Percentiles rank a stretch among this genome's conserved stretches.
phyloP scores from a whole-genome alignment of 371 early-diverging fungal genomes.

The Rhizopus stolonifer region DNA sequence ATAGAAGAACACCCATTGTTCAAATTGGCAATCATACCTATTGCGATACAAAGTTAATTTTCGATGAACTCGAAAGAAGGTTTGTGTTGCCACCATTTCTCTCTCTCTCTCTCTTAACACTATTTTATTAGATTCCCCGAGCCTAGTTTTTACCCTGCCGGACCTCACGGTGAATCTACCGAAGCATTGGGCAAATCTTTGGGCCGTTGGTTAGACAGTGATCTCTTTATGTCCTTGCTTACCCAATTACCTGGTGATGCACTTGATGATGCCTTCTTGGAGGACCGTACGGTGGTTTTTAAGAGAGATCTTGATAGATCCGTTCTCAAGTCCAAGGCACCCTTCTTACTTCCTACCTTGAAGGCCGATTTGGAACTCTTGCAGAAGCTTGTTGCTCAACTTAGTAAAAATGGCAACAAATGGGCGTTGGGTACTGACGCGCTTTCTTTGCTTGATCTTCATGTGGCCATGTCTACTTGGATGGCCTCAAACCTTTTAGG shows the following conservation, averaged over 20 bases:
- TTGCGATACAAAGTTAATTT: conserved; percentile 51
- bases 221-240: conserved; percentile 4
- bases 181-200: conserved; percentile 2
- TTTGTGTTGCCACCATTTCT: conserved; percentile 20
- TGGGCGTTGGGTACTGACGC: conserved; percentile 17
- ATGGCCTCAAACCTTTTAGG: conserved; percentile 4
- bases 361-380: conserved; percentile 9
- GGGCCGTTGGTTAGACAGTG: conserved; percentile 9
- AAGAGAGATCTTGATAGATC: conserved; percentile 5
- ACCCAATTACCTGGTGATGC: conserved; percentile 10
- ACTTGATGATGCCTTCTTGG: conserved; percentile 10
- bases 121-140: conserved; percentile 16
- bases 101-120: neutral
- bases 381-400: conserved; percentile 6
- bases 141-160: conserved; percentile 18
- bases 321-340: neutral
- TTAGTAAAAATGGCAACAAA: neutral
- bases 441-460: conserved; percentile 7
- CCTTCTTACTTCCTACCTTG: conserved; percentile 11
- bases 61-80: conserved; percentile 53
- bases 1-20: conserved; percentile 61
- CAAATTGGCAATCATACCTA: conserved; percentile 60
- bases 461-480: conserved; percentile 16
- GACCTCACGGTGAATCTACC: neutral
- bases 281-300: conserved; percentile 14